Evolutionary conservation across 148 eudicot genomes (phyloP), one percentile per base, ranked within the genome.

Genomic region (Camellia sinensis): DNA sequence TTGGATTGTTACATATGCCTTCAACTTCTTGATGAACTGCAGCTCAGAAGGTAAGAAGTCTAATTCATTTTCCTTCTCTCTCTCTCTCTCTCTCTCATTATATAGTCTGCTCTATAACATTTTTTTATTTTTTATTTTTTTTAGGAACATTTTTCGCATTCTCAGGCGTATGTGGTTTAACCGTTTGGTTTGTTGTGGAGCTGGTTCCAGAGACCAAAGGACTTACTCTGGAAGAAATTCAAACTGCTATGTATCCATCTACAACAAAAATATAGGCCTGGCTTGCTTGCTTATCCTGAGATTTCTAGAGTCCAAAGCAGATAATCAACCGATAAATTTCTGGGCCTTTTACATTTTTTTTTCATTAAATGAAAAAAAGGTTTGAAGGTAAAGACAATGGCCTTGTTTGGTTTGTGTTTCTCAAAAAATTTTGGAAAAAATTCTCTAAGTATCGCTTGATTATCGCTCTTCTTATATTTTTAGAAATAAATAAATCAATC

Each of bases 161-260:
- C 68, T 76, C 91, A 5, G 43, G 52, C 17, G 81, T 88, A 37
- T 85, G 90, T 76, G 91, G 92, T 52, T 83, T 87, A 1, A 89
- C 97, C 1, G 60, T 95, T 15, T 64, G 88, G 53, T 96, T 96
- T 74, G 90, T 92, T 15, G 85, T 82, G 14, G 83, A 82, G 85
- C 84, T 96, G 67, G 98, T 96, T 46, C 98, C 98, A 2, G 99
- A 96, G 87, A 96, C 99, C 17, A 96, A 92, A 79, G 99, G 95
- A 15, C 95, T 95, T 12, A 86, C 97, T 0, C 84, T 96, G 7
- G 98, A 96, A 87, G 97, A 93, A 82, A 91, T 96, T 75, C 99
- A 96, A 78, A 92, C 92, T 46, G 89, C 94, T 50, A 78, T 95
- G 90, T 87, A 87, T 76, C 83, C 80, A 8, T 21, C 41, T 78